Percentiles rank a stretch among this genome's conserved stretches.
phyloP scores from a whole-genome alignment of 1,139 yeast species.

The Pichia sp. region DNA sequence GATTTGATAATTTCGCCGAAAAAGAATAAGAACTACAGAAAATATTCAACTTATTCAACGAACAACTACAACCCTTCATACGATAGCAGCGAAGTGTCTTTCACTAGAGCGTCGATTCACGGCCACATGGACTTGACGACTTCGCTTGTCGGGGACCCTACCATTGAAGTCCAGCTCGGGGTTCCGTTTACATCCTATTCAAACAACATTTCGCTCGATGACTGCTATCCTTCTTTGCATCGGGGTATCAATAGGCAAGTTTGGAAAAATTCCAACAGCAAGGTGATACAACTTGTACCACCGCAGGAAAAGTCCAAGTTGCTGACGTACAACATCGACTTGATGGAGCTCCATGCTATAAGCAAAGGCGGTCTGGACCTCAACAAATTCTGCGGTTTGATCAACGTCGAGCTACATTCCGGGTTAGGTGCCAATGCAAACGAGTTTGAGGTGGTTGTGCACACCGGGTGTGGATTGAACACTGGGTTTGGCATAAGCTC shows the following conservation, averaged over 20 bases:
- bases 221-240: constrained; percentile 50
- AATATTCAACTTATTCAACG: constrained; percentile 1
- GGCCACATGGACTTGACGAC: constrained; percentile 66
- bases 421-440: constrained; percentile 57
- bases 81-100: not conserved
- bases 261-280: constrained; percentile 39
- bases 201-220: constrained; percentile 38
- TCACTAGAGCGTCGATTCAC: constrained; percentile 45
- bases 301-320: constrained; percentile 78
- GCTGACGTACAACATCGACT: constrained; percentile 61
- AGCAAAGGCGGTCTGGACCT: constrained; percentile 23
- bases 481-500: constrained; percentile 30
- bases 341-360: constrained; percentile 24
- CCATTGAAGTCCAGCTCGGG: constrained; percentile 53
- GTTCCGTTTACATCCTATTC: constrained; percentile 26
- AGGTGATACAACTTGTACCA: constrained; percentile 65
- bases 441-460: constrained; percentile 72
- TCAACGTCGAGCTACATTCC: constrained; percentile 55
- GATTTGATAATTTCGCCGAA: constrained; percentile 39
- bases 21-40: not conserved
- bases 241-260: constrained; percentile 47
- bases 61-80: not conserved
- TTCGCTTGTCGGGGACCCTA: constrained; percentile 75
- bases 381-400: constrained; percentile 43
- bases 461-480: constrained; percentile 33